Base-by-base conservation (phyloP, 768 basidiomycete species). In the Lactarius hengduanensis region DNA sequence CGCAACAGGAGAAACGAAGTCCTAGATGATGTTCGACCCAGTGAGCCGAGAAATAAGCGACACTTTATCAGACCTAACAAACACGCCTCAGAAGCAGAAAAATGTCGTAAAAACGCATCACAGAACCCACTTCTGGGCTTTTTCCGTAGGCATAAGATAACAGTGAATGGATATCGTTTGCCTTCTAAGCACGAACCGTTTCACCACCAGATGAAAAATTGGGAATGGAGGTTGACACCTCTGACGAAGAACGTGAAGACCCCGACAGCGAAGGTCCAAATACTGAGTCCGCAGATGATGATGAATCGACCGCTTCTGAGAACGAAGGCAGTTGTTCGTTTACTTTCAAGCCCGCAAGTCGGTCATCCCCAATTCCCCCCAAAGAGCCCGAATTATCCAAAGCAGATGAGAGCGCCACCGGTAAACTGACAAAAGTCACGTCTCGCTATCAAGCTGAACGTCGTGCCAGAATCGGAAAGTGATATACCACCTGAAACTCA, bases 401-500 rank as follows among this genome's bases (percentile, higher is more conserved):
- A 22, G 43, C 26, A 18, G 59, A 70, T 53, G 53, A 38, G 43
- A 71, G 55, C 43, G 53, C 43, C 15, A 72, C 69, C 22, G 67
- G 61, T 71, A 63, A 62, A 54, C n/a, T 45, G 36, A 57, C 50
- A 18, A 28, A 40, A 61, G 32, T 34, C n/a, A 22, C 41, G 13
- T 62, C 34, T 56, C 30, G 22, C 50, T 30, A n/a, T 32, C 57
- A 50, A 54, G 32, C 63, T 58, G 38, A 63, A 53, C 36, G 56
- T 50, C 26, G 47, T 34, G 41, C 41, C 57, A 56, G 78, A 80
- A 67, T 56, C 78, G 36, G 78, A 79, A 65, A 69, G 70, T 61
- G 68, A 67, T n/a, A 43, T 8, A 50, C 59, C 32, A 4, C 47
- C 54, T 41, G 41, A 22, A 45, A 43, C 32, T n/a, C 26, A 61